Conservation (phyloP, 768 basidiomycete genomes). For the Suillus brevipes region DNA sequence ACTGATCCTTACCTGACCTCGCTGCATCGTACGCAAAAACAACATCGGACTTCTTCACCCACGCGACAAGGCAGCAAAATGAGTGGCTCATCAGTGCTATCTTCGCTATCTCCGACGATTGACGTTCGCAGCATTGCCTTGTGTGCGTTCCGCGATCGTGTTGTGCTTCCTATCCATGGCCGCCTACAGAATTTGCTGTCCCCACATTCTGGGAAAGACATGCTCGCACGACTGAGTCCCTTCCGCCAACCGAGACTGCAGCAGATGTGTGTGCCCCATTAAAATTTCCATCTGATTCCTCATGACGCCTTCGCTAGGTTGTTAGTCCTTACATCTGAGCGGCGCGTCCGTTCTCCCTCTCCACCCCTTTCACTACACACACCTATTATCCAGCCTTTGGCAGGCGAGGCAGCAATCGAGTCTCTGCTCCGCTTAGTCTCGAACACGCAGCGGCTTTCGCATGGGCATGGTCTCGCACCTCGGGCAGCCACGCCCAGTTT, state of each 20-base stretch:
- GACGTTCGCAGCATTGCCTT: slow-evolving; percentile 83
- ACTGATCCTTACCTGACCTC: slow-evolving; percentile 65
- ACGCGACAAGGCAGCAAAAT: slow-evolving; percentile 50
- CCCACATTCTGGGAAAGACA: slow-evolving; percentile 54
- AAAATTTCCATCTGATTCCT: not conserved
- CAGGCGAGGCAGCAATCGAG: slow-evolving; percentile 66
- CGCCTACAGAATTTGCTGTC: slow-evolving; percentile 59
- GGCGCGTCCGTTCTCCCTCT: slow-evolving; percentile 53
- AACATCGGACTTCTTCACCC: slow-evolving; percentile 53
- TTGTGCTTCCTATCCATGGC: slow-evolving; percentile 65
- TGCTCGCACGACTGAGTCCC: slow-evolving; percentile 50
- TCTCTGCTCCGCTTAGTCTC: slow-evolving; percentile 68
- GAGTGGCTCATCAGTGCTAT: slow-evolving; percentile 22
- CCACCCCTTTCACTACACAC: slow-evolving; percentile 58
- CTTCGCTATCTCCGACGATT: slow-evolving; percentile 52
- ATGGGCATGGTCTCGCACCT: slow-evolving; percentile 27
- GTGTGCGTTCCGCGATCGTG: slow-evolving; percentile 75
- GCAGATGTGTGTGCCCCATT: slow-evolving; percentile 62
- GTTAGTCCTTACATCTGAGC: slow-evolving; percentile 73
- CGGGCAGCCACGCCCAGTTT: slow-evolving; percentile 55
- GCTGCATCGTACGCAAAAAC: slow-evolving; percentile 62
- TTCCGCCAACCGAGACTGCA: slow-evolving; percentile 72
- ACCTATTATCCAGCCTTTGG: slow-evolving; percentile 52
- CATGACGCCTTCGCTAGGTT: slow-evolving; percentile 45
- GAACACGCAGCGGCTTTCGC: slow-evolving; percentile 42